A percentile compares a stretch with the other conserved stretches of the same genome.
These are phyloP conservation scores for Phoenix dactylifera DNA, from an alignment of 176 grass and related monocot genomes.

Conservation along the genomic window DNA sequence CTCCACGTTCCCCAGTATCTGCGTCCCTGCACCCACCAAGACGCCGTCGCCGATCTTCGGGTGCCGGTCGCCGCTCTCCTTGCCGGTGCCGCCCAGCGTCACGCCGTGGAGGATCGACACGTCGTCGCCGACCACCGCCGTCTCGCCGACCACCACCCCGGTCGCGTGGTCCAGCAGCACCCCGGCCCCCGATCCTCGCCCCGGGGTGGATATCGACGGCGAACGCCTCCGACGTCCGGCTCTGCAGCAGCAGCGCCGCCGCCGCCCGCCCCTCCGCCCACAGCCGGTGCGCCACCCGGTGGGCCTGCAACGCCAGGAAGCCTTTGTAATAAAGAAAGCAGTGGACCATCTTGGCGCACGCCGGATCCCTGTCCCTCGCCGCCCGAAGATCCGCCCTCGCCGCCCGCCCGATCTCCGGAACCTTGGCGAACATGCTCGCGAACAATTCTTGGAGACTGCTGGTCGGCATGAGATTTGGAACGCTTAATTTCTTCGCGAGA, in stretches of 20 bases:
- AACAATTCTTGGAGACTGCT: constrained; percentile 45
- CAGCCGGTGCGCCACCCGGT: constrained; percentile 76
- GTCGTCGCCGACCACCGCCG: constrained; percentile 62
- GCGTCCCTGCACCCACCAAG: constrained; percentile 75
- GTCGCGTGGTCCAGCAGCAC: constrained; percentile 94
- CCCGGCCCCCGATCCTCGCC: constrained; percentile 59
- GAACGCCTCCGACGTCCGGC: constrained; percentile 84
- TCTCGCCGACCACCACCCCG: constrained; percentile 81
- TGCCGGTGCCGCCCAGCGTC: constrained; percentile 69
- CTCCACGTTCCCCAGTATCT: constrained; percentile 71
- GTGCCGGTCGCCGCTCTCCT: constrained; percentile 71
- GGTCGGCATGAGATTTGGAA: constrained; percentile 39
- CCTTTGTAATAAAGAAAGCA: constrained; percentile 99
- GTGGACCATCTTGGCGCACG: constrained; percentile 82
- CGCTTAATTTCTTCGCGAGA: constrained; percentile 55
- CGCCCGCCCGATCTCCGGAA: constrained; percentile 28
- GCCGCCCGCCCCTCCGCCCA: constrained; percentile 43
- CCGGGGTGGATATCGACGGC: constrained; percentile 93
- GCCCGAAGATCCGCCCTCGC: constrained; percentile 60
- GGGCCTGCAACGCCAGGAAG: constrained; percentile 73
- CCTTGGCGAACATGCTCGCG: constrained; percentile 12
- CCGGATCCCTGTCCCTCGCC: constrained; percentile 60
- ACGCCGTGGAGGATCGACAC: constrained; percentile 76
- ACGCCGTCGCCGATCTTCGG: constrained; percentile 81
- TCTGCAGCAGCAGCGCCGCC: constrained; percentile 67